Conservation (phyloP, 1,139 yeast species). For the Wickerhamomyces sp. region DNA sequence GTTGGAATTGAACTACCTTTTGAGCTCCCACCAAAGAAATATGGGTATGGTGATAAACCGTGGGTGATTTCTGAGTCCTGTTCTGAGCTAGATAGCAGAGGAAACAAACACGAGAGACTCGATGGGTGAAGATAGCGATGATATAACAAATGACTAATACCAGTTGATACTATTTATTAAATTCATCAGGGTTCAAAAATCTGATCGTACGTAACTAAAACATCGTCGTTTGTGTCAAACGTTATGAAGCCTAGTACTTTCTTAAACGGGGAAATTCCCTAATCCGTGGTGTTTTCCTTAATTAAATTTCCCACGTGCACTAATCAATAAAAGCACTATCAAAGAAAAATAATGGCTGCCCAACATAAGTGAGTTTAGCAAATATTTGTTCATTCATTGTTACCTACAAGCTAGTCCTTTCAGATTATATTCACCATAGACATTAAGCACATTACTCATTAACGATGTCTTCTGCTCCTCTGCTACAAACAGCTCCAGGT, state of each 20-base stretch:
- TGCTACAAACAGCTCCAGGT: conserved; percentile 57
- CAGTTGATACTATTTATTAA: too few relatives aligned
- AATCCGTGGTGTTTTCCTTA: not conserved
- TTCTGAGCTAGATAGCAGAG: conserved; percentile 10
- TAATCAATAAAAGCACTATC: not conserved
- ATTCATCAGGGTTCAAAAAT: too few relatives aligned
- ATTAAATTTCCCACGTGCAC: conserved; percentile 1
- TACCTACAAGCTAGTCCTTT: not conserved
- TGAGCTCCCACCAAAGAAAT: conserved; percentile 42
- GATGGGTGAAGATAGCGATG: too few relatives aligned
- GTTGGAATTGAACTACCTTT: conserved; percentile 49
- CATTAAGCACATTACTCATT: not conserved
- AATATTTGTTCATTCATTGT: not conserved
- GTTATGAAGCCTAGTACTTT: not conserved
- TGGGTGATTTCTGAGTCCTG: conserved; percentile 36
- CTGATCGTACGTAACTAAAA: too few relatives aligned
- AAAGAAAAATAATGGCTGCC: not conserved
- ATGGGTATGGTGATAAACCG: conserved; percentile 38
- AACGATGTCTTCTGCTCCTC: conserved; percentile 54
- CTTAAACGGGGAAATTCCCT: not conserved
- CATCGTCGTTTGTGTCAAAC: too few relatives aligned
- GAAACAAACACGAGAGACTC: not conserved
- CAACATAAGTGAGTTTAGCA: not conserved
- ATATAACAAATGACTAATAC: too few relatives aligned
- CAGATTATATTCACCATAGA: not conserved